Evolutionary conservation across 257 asterid species (phyloP).

Genomic region (Capsicum rhomboideum): DNA sequence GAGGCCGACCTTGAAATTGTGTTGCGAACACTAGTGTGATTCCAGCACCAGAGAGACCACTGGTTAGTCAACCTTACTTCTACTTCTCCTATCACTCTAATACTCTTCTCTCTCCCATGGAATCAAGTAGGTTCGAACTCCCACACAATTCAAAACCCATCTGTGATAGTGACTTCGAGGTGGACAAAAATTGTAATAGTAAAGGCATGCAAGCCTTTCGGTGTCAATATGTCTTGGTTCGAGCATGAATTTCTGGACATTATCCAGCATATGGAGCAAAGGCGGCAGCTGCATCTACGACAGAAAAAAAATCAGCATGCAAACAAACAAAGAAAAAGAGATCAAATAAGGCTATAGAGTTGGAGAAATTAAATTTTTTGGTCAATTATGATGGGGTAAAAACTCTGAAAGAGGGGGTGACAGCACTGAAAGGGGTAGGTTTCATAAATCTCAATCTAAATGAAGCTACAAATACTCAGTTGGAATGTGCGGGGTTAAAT

Average conservation of each 20-base stretch:
- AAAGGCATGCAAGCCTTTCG: neutral
- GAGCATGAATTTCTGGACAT: neutral
- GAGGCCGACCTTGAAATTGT: neutral
- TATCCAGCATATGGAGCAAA: neutral
- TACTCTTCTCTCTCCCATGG: neutral
- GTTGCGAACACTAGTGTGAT: neutral
- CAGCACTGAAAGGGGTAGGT: too few species aligned
- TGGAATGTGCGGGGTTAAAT: too few species aligned
- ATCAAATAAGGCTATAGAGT: neutral
- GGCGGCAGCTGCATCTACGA: neutral
- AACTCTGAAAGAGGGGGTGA: neutral
- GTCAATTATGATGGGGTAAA: neutral
- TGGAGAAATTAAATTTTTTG: neutral
- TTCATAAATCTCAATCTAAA: too few species aligned
- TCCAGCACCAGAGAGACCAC: neutral
- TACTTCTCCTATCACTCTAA: neutral
- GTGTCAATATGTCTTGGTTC: neutral
- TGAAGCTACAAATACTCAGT: too few species aligned
- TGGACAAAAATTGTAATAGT: neutral
- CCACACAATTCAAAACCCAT: neutral
- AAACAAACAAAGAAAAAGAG: neutral
- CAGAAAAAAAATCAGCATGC: neutral
- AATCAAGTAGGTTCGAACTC: neutral
- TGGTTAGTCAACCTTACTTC: neutral
- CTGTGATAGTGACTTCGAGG: neutral